Base-by-base conservation (phyloP, 768 basidiomycete genomes). In the Nidularia pulvinata region DNA sequence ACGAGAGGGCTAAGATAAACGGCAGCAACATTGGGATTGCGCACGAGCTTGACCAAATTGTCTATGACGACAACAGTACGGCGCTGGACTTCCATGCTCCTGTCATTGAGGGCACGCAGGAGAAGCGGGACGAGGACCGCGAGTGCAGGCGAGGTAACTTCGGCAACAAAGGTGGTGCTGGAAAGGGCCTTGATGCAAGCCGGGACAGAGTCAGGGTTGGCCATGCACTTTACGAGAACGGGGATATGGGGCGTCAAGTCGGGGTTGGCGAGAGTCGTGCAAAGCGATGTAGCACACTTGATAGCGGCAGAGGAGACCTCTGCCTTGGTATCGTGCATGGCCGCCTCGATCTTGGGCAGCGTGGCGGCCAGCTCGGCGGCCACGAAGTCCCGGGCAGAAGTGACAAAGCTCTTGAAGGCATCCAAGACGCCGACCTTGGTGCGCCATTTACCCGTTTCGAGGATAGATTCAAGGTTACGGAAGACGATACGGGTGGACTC, bases 21-120 rank as follows among this genome's bases (percentile, higher is more conserved):
- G 3, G 95, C 95, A 49, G 96, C 96, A 37, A 98, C 84, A 55
- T 81, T 85, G 2, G 92, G 89, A 62, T 95, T 85, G 57, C 96
- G 89, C 42, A 98, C 96, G 56, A 98, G 90, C 73, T 98, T 98
- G 71, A 97, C 95, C 51, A 98, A 79, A 72, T 98, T 98, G 65
- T 96, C 94, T 55, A 95, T 84, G 64, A 98, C 93, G 48, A 98
- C 88, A 54, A 97, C 95, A 1, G 93, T 89, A 54, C 96, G 86
- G 53, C 96, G 89, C 66, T 96, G 94, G 16, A 95, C 92, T 62
- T 97, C 95, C 88, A 95, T 97, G 54, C 93, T 94, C 59, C 95
- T 84, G 67, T 97, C 95, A 59, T 95, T 95, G 61, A 98, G 77
- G 7, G 93, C 95, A 63, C 96, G 93, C 43, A 84, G 78, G 47